Evolutionary conservation across 306 rosid species (phyloP).

Genomic region (Lupinus albus): DNA sequence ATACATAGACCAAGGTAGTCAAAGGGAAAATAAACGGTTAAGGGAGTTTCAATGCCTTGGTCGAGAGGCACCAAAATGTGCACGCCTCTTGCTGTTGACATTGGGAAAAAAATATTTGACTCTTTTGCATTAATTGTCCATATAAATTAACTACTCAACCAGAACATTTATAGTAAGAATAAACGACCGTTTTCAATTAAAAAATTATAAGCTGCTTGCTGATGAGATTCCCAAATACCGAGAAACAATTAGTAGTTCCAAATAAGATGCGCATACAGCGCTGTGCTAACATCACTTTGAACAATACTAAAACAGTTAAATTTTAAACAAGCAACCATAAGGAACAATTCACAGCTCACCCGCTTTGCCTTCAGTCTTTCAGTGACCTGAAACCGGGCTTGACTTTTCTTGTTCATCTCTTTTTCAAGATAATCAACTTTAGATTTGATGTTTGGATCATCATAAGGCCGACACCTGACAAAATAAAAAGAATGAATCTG

Average conservation of each 20-base stretch:
- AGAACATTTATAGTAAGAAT: background rate
- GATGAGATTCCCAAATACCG: background rate
- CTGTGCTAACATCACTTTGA: background rate
- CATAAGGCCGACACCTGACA: constrained; percentile 63
- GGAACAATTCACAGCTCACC: constrained; percentile 61
- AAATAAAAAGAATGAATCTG: constrained; percentile 77
- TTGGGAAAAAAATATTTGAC: constrained; percentile 23
- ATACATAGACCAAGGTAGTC: constrained; percentile 1
- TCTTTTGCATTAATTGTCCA: constrained; percentile 1
- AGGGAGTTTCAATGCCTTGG: background rate
- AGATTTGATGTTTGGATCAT: constrained; percentile 75
- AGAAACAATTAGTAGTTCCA: background rate
- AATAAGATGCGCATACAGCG: background rate
- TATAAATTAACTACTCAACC: background rate
- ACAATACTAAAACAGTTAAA: background rate
- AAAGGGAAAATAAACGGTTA: background rate
- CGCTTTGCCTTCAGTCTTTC: constrained; percentile 83
- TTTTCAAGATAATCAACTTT: constrained; percentile 65
- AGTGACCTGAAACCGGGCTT: constrained; percentile 68
- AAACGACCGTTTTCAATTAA: background rate
- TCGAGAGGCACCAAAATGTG: background rate
- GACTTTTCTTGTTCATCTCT: constrained; percentile 72
- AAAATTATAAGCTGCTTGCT: background rate
- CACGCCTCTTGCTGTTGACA: background rate
- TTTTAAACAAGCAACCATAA: constrained; percentile 20